A percentile compares a stretch with the other conserved stretches of the same genome.
Conservation (phyloP, 192 early-diverging fungal genomes). For the Radiomyces spectabilis region DNA sequence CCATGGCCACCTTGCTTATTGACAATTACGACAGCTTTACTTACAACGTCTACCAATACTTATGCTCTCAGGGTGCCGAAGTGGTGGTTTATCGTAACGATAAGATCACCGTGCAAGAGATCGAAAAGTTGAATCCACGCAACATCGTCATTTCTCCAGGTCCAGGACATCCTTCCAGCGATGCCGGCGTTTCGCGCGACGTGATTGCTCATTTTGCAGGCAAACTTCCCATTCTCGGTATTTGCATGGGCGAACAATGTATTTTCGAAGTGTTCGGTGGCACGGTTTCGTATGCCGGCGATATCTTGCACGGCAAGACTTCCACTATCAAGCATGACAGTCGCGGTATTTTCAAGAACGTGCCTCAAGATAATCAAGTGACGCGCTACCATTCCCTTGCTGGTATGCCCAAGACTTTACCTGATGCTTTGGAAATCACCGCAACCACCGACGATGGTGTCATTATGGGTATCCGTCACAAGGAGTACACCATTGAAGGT, state of each 20-base stretch:
- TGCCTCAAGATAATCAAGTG: constrained; percentile 78
- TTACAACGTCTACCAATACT: constrained; percentile 97
- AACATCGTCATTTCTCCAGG: constrained; percentile 98
- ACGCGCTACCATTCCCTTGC: constrained; percentile 98
- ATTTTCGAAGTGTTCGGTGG: constrained; percentile 97
- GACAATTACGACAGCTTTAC: constrained; percentile 99
- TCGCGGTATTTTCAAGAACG: constrained; percentile 75
- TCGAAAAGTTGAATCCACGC: constrained; percentile 72
- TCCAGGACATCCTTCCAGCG: constrained; percentile 86
- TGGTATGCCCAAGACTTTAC: constrained; percentile 75
- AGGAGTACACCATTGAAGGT: constrained; percentile 82
- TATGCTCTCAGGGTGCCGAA: constrained; percentile 84
- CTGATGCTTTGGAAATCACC: constrained; percentile 78
- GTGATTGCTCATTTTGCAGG: constrained; percentile 85
- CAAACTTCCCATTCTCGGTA: constrained; percentile 92
- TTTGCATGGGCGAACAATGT: constrained; percentile 97
- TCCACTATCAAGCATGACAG: constrained; percentile 86
- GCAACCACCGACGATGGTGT: constrained; percentile 74
- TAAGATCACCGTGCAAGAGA: constrained; percentile 80
- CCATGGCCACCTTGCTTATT: constrained; percentile 73
- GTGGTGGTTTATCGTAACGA: constrained; percentile 94
- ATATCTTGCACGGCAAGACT: constrained; percentile 97
- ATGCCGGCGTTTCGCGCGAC: constrained; percentile 86
- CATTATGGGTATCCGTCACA: constrained; percentile 96
- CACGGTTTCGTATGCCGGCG: constrained; percentile 85